Percentiles rank a stretch among this genome's conserved stretches.
Conservation (phyloP, 1,284 basidiomycete genomes). For the Abortiporus biennis region DNA sequence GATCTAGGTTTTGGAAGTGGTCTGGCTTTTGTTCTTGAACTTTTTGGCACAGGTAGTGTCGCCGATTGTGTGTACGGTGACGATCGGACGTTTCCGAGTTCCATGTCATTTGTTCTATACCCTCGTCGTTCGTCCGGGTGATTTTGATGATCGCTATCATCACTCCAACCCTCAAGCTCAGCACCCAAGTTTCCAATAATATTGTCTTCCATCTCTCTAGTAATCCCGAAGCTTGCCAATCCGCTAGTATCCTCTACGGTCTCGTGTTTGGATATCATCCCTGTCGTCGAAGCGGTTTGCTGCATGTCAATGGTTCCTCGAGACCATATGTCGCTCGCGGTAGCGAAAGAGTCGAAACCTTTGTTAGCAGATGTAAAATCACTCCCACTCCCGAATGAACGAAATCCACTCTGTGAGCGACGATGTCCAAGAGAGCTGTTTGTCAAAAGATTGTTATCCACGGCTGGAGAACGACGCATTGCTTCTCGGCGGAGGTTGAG, state of each 20-base stretch:
- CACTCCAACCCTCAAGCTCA: conserved; percentile 9
- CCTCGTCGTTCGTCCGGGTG: neutral
- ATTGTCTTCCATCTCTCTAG: conserved; percentile 15
- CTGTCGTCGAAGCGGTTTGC: too few species aligned
- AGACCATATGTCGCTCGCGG: conserved; percentile 4
- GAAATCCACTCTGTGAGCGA: too few species aligned
- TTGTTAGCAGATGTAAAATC: conserved; percentile 4
- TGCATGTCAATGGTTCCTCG: too few species aligned
- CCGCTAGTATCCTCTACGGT: too few species aligned
- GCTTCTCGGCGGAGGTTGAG: conserved; percentile 20
- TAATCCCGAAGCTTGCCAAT: neutral
- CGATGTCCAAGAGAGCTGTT: neutral
- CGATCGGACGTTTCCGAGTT: neutral
- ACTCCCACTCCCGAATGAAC: conserved; percentile 5
- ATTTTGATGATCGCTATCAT: conserved; percentile 3
- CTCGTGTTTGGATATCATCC: too few species aligned
- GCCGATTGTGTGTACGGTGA: too few species aligned
- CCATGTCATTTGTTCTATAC: neutral
- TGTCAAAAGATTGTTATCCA: conserved; percentile 3
- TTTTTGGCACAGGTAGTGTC: neutral
- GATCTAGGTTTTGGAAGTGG: neutral
- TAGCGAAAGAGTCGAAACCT: conserved; percentile 1
- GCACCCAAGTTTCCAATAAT: conserved; percentile 21
- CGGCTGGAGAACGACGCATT: conserved; percentile 11
- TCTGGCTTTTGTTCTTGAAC: too few species aligned